Evolutionary conservation across 768 basidiomycete species (phyloP), one percentile per base, ranked within the genome.

Genomic region (Leccinellum luteum): DNA sequence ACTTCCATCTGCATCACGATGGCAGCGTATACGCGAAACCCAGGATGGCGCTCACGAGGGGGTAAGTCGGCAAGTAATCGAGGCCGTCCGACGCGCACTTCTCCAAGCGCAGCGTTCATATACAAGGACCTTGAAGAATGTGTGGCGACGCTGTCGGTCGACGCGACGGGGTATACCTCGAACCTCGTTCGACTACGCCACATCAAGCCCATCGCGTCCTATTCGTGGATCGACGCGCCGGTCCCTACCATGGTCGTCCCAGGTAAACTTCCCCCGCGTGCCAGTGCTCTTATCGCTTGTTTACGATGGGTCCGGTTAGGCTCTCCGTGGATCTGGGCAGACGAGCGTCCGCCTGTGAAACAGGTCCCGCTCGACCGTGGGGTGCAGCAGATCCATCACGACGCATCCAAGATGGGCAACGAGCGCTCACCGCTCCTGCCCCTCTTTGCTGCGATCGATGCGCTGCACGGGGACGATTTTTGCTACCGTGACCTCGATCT

Each of bases 371-470:
- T 74, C 13, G 89, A 90, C 64, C 69, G 66, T 6, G 85, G 84
- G 0, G 31, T 75, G 10, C 67, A 72, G 28, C 80, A 79, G 59
- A 66, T 79, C 19, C 85, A 91, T 68, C 85, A 86, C 58, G 84
- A 89, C 68, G 79, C 76, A 21, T 79, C 74, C 52, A 74, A 74
- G 56, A 70, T 78, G 64, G 69, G 70, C 8, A 45, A 68, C 69
- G 38, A 41, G 38, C 49, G 71, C 67, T 71, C 70, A 9, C 62
- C 78, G 0, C 66, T 84, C 58, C 62, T 85, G 3, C 86, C 89
- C 12, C 73, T 89, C 59, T 74, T 90, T 51, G 77, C 74, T 23
- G 83, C 88, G 3, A 81, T 84, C 23, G 83, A 86, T 62, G 72
- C 62, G n/a, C 23, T 71, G 63, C 59, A 73, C 58, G 59, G 60